Evolutionary conservation across 257 asterid species (phyloP), one percentile per base, ranked within the genome.

Genomic region (Buddleja alternifolia): DNA sequence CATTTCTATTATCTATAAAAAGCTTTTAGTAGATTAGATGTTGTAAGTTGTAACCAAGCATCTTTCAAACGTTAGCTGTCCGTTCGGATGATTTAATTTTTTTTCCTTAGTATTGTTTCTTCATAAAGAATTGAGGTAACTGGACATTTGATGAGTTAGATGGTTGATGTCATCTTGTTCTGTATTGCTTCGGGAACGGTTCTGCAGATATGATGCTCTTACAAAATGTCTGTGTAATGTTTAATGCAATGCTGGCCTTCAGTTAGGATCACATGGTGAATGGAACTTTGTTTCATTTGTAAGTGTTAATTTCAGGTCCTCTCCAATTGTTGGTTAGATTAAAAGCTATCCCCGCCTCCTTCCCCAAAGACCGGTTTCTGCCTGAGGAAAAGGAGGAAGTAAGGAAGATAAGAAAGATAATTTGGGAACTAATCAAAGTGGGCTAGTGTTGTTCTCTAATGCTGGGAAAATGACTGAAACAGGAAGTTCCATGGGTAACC

Each of bases 391-490:
- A 63, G 8, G 59, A 53, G 20, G 46, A 32, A 45, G 16, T 17
- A 14, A 17, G 39, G 70, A 46, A 24, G n/a, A 20, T 1, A 42
- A 46, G 25, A 29, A 4, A 32, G 47, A 32, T 11, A 16, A 10
- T 16, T n/a, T 32, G 29, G 16, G 8, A 25, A 9, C 34, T 14
- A 10, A 64, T 64, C 34, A 39, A 47, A 25, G 48, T 48, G 29
- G 58, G 29, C 39, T 20, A 24, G 10, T 15, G 4, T 63, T 45
- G 10, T 25, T 34, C n/a, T 52, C 64, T 29, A 39, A 46, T 24
- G 45, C 55, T 45, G 83, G 63, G 7, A 66, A 76, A 73, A 63
- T 69, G 69, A 80, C 71, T 80, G 91, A 75, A 73, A 68, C 73
- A n/a, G 84, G 78, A 72, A 77, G 19, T 23, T 7, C 66, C 32